Conservation (phyloP, 164 flowering plant genomes). For the Berberis thunbergii region DNA sequence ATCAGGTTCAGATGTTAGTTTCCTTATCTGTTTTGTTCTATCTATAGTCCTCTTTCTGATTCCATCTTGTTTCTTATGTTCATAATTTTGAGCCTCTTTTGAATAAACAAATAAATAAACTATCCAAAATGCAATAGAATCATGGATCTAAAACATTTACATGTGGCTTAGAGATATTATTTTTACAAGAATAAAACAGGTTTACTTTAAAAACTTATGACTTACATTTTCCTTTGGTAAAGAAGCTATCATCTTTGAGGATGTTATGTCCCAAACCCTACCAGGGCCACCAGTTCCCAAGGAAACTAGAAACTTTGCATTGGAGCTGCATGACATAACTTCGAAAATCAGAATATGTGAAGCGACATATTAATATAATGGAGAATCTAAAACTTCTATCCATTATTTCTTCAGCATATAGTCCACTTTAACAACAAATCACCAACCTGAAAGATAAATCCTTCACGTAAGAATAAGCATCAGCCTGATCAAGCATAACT, state of each 20-base stretch:
- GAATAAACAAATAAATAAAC: no score
- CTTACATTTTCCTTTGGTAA: constrained; percentile 61
- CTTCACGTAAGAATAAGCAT: constrained; percentile 64
- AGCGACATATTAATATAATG: constrained; percentile 5
- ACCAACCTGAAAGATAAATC: constrained; percentile 86
- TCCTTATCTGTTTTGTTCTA: no score
- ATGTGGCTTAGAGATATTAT: no score
- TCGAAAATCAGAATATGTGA: constrained; percentile 10
- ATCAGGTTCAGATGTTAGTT: no score
- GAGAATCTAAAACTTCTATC: background rate
- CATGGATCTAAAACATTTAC: no score
- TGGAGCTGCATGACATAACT: constrained; percentile 45
- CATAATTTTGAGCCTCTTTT: no score
- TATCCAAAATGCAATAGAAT: no score
- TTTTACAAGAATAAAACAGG: no score
- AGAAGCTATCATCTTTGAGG: constrained; percentile 46
- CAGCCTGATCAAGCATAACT: constrained; percentile 41
- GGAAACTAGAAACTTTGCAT: constrained; percentile 76
- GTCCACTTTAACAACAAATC: constrained; percentile 1
- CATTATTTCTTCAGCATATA: background rate
- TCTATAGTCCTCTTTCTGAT: no score
- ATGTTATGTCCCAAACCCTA: constrained; percentile 75
- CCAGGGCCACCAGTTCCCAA: constrained; percentile 66
- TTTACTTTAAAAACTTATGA: background rate
- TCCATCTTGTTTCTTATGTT: no score